Evolutionary conservation across 805 yeast genomes (phyloP).

Genomic region (Millerago galiae): DNA sequence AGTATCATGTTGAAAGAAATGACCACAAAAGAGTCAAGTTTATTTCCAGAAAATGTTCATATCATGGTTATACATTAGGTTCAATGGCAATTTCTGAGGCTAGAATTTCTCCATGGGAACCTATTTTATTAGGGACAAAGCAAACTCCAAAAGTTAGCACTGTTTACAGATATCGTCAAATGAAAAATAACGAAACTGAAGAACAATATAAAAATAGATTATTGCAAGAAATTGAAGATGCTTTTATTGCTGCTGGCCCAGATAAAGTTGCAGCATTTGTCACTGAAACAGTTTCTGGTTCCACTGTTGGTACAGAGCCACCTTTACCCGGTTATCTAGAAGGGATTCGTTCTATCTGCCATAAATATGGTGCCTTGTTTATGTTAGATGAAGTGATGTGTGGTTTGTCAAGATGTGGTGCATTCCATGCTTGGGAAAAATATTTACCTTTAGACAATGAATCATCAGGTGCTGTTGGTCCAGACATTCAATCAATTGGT

Average conservation of each 20-base stretch:
- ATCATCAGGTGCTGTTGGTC: slow-evolving; percentile 28
- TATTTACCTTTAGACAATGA: not conserved
- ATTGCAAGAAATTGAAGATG: slow-evolving; percentile 31
- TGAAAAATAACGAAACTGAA: slow-evolving; percentile 24
- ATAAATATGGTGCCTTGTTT: slow-evolving; percentile 16
- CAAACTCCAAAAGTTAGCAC: slow-evolving; percentile 7
- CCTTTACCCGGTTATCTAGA: slow-evolving; percentile 36
- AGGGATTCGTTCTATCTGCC: slow-evolving; percentile 34
- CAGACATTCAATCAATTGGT: not conserved
- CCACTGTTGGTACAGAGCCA: slow-evolving; percentile 32
- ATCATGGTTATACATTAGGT: slow-evolving; percentile 40
- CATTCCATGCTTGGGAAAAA: slow-evolving; percentile 35
- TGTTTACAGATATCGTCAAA: slow-evolving; percentile 19
- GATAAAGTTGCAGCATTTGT: slow-evolving; percentile 32
- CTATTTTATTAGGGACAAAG: not conserved
- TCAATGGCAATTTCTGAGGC: slow-evolving; percentile 32
- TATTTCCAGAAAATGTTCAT: slow-evolving; percentile 33
- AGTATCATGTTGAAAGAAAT: slow-evolving; percentile 24
- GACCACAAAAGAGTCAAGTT: slow-evolving; percentile 31
- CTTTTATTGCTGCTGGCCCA: slow-evolving; percentile 31
- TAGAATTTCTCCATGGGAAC: slow-evolving; percentile 16
- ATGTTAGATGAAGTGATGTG: slow-evolving; percentile 46
- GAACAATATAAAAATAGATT: slow-evolving; percentile 31
- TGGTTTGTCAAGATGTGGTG: slow-evolving; percentile 43
- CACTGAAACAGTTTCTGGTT: slow-evolving; percentile 36